Evolutionary conservation across 768 basidiomycete species (phyloP).

Genomic region (Leccinum obscurum): DNA sequence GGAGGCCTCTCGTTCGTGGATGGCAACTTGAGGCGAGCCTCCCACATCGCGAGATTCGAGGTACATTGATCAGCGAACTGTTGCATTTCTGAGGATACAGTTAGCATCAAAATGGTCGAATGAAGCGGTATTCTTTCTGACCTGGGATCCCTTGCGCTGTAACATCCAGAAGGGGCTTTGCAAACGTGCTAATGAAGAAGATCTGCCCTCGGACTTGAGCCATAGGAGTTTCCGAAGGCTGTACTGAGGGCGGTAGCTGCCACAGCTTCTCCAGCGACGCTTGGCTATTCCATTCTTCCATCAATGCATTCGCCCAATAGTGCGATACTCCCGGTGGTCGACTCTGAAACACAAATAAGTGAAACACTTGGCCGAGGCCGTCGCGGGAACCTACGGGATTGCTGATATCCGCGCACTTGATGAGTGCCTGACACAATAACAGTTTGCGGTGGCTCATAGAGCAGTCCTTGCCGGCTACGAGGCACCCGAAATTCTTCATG

Average conservation of each 20-base stretch:
- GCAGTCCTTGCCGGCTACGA: conserved; percentile 43
- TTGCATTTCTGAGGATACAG: conserved; percentile 54
- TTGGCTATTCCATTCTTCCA: conserved; percentile 90
- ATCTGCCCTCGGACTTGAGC: conserved; percentile 83
- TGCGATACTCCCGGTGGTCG: conserved; percentile 91
- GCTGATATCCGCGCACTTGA: conserved; percentile 98
- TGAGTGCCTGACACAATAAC: conserved; percentile 82
- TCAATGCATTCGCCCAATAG: conserved; percentile 88
- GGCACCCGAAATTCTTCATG: conserved; percentile 62
- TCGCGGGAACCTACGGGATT: conserved; percentile 74
- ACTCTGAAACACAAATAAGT: conserved; percentile 49
- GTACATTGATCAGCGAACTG: conserved; percentile 66
- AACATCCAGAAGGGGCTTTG: conserved; percentile 79
- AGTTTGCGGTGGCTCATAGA: conserved; percentile 54
- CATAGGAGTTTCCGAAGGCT: conserved; percentile 47
- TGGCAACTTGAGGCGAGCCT: conserved; percentile 45
- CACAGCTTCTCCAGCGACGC: conserved; percentile 82
- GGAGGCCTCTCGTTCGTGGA: conserved; percentile 17
- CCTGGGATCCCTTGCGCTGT: conserved; percentile 74
- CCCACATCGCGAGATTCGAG: conserved; percentile 72
- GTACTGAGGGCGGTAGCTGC: conserved; percentile 62
- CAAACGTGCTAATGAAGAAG: conserved; percentile 83
- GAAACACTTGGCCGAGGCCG: neutral
- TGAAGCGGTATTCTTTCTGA: conserved; percentile 32
- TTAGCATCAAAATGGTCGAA: conserved; percentile 11